Evolutionary conservation across 805 yeast genomes (phyloP), one percentile per base, ranked within the genome.

Genomic region (Saturnispora sekii): DNA sequence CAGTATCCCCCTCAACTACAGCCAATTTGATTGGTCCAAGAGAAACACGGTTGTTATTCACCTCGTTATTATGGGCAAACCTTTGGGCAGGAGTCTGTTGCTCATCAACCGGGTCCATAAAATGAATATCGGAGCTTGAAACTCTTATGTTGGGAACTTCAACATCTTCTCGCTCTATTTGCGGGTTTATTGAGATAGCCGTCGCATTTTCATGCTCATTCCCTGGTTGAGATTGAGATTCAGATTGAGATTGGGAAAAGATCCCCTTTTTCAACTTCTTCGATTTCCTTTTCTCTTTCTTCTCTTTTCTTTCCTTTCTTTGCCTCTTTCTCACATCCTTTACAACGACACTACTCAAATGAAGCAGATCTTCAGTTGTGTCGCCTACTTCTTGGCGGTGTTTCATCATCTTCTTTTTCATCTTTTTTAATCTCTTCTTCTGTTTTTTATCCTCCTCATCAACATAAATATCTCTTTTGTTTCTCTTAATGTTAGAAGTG

Each of bases 291-390:
- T 28, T 28, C 33, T 32, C 32, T 10, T 43, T 37, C 30, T 38
- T 38, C 18, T 35, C 40, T 45, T 28, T 43, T 38, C 16, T 48
- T 44, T 21, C 38, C 40, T 28, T 55, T 60, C 2, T 55, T 59
- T 21, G 47, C 56, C 17, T 57, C 58, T 10, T 49, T 49, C 12
- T 43, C 3, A 35, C 28, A 7, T 32, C 47, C 15, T 50, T 57
- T 16, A 56, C 57, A 9, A 48, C 51, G 12, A 48, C 52, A 29
- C 49, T 57, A 5, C 56, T 59, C n/a, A 53, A 58, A 9, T 55
- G 60, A 30, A 36, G 35, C 14, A 36, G 29, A 29, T 36, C 35
- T 17, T 41, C 33, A 8, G 39, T 37, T 5, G 21, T 41, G 18
- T 38, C 32, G 14, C 39, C 44, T 11, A 26, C 32, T 15, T 30